Percentiles rank a stretch among this genome's conserved stretches.
Evolutionary conservation across 2,329 filamentous ascomycete genomes (phyloP).

Genomic region (Hirsutella thompsonii): DNA sequence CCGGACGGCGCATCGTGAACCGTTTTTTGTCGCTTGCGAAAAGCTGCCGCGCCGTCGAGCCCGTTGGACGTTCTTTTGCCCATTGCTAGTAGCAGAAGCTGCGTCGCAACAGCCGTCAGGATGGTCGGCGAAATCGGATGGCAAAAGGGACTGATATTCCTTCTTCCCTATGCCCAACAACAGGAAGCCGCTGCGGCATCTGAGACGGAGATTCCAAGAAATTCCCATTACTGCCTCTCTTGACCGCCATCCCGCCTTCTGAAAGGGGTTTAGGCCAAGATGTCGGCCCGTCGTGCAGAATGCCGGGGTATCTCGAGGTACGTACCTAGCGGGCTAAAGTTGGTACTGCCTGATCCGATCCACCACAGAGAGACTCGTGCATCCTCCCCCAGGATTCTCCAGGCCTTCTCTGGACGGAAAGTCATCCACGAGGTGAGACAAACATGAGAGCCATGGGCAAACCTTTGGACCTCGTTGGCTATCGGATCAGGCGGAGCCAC

Average conservation of each 20-base stretch:
- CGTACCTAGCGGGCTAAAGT: no score
- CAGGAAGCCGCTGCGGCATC: neutral
- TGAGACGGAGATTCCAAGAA: conserved; percentile 1
- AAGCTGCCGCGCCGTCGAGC: conserved; percentile 25
- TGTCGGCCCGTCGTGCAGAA: neutral
- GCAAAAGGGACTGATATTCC: neutral
- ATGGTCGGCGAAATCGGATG: neutral
- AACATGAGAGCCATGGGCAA: conserved; percentile 9
- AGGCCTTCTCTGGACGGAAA: conserved; percentile 1
- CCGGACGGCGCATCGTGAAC: conserved; percentile 42
- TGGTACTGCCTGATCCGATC: no score
- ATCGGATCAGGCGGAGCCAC: conserved; percentile 4
- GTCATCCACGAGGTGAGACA: conserved; percentile 12
- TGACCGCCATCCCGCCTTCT: conserved; percentile 18
- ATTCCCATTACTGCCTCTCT: conserved; percentile 22
- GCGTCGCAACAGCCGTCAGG: neutral
- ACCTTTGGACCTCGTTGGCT: conserved; percentile 6
- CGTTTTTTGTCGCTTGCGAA: conserved; percentile 42
- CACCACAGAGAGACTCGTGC: no score
- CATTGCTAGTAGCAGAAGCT: conserved; percentile 20
- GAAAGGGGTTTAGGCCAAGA: conserved; percentile 3
- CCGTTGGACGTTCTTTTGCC: conserved; percentile 29
- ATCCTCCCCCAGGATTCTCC: neutral
- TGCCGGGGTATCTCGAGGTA: neutral
- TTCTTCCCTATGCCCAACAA: no score